Evolutionary conservation across 306 rosid genomes (phyloP).

Genomic region (Arachis hypogaea): DNA sequence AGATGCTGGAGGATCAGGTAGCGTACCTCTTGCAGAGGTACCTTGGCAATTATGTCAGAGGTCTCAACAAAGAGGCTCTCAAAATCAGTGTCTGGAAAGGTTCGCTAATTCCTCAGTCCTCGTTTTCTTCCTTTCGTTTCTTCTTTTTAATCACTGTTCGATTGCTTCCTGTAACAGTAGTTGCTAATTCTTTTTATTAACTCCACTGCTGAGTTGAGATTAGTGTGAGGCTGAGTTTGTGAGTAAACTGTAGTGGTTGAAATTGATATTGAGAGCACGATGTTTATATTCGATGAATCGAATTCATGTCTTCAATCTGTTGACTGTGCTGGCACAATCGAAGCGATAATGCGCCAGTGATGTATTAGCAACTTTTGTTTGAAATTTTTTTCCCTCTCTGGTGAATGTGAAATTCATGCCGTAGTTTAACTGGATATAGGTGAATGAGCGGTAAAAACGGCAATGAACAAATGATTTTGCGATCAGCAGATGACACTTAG

Average conservation of each 20-base stretch:
- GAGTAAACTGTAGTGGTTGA: conserved; percentile 5
- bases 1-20: conserved; percentile 99
- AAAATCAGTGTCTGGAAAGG: conserved; percentile 99
- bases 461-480: conserved; percentile 2
- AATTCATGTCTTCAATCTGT: conserved; percentile 21
- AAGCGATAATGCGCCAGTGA: conserved; percentile 10
- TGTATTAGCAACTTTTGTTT: conserved; percentile 4
- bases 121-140: background rate
- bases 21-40: conserved; percentile 92
- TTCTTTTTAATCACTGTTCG: conserved; percentile 18
- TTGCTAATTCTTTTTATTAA: conserved; percentile 5
- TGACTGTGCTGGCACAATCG: conserved; percentile 7
- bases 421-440: conserved; percentile 2
- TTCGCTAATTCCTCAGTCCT: conserved; percentile 26
- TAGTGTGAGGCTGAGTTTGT: conserved; percentile 17
- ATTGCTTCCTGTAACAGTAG: background rate
- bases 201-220: conserved; percentile 38
- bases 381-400: background rate
- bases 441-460: conserved; percentile 16
- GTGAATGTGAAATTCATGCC: conserved; percentile 25
- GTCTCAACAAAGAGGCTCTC: conserved; percentile 94
- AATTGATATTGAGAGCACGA: background rate
- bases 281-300: conserved; percentile 7
- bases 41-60: conserved; percentile 93
- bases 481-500: conserved; percentile 11